These are phyloP conservation scores for Rhodotorula kratochvilovae DNA, from an alignment of 768 basidiomycete genomes.

Conservation along the genomic window DNA sequence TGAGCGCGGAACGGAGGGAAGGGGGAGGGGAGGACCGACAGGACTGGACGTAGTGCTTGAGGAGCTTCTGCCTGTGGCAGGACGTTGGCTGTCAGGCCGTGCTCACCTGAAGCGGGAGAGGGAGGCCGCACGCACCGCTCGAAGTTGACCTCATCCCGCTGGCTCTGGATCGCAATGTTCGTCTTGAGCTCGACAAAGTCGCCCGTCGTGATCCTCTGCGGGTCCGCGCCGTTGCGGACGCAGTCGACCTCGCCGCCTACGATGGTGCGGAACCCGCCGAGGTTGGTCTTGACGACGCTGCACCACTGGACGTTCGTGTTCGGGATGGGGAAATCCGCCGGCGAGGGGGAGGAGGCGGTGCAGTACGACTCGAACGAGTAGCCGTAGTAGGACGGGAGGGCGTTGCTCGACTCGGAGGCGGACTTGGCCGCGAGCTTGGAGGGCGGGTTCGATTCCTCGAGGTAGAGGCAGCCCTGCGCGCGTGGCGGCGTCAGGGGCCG, in stretches of 20 bases:
- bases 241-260: constrained; percentile 92
- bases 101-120: neutral
- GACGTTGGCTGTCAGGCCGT: neutral
- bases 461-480: constrained; percentile 38
- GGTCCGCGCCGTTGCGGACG: constrained; percentile 50
- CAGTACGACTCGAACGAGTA: constrained; percentile 88
- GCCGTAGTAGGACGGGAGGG: constrained; percentile 66
- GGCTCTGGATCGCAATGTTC: constrained; percentile 61
- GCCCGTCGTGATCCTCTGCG: constrained; percentile 1
- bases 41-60: constrained; percentile 87
- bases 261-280: constrained; percentile 65
- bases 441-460: constrained; percentile 39
- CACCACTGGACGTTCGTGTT: constrained; percentile 90
- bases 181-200: constrained; percentile 72
- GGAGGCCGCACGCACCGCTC: constrained; percentile 59
- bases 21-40: constrained; percentile 45
- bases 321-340: constrained; percentile 61
- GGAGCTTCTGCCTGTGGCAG: constrained; percentile 61
- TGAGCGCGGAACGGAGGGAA: neutral
- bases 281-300: constrained; percentile 76
- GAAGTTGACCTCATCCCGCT: constrained; percentile 65
- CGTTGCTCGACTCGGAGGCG: constrained; percentile 61
- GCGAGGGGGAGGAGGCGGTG: constrained; percentile 50
- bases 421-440: constrained; percentile 50
- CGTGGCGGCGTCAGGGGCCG: neutral